Base-by-base conservation (phyloP, 768 basidiomycete species). In the Terana coerulea region DNA sequence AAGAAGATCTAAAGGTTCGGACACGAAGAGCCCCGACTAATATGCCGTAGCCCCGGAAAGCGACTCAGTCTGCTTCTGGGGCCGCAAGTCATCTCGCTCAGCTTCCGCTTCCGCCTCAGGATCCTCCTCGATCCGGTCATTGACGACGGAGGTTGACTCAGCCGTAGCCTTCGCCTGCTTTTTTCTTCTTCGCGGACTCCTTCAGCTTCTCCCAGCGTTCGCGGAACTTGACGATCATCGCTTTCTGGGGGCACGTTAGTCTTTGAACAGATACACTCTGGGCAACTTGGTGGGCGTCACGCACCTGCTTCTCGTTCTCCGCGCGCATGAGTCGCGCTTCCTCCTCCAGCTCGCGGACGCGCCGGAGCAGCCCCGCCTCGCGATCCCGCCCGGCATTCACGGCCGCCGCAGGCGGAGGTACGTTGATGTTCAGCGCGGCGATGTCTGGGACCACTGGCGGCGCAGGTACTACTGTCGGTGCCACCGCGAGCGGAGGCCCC, bases 161-260 rank as follows among this genome's bases (percentile, higher is more conserved):
- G 75, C 78, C 47, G 81, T 82, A 12, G 70, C 75, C 59, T 77
- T 79, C 45, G 83, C 84, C 61, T 88, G 86, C 65, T 91, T 88
- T n/a, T 71, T 92, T 91, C 54, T 86, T 81, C 67, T 84, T 90
- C 7, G 89, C 86, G 24, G 86, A 87, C 61, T 93, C 91, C 64
- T 93, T 93, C 51, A 93, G 72, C 66, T 90, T 91, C 64, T 89
- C 88, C 91, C 91, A 93, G 34, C 88, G 77, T 68, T 92, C 91
- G 24, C 86, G 80, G 68, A 88, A 92, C 60, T 87, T 86, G 19
- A 76, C 73, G 56, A 91, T 90, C 79, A 90, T 87, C 10, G 80
- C 73, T 82, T 86, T 88, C 91, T 92, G 68, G 52, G 60, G n/a
- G n/a, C n/a, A 33, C 25, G 37, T 8, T 8, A 15, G 54, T 48